Evolutionary conservation across 306 rosid species (phyloP).

Genomic region (Medicago arabica): DNA sequence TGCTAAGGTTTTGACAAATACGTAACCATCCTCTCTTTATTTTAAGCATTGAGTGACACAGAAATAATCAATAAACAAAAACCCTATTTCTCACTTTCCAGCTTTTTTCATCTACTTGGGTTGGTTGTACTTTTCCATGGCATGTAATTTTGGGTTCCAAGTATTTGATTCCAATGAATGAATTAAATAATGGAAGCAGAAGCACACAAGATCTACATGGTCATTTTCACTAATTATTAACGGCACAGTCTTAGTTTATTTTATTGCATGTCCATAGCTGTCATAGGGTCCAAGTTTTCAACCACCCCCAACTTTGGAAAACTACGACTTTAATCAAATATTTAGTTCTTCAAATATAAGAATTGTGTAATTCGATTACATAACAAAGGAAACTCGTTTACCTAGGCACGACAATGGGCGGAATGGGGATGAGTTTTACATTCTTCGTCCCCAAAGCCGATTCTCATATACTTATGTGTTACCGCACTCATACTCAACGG

Average conservation of each 20-base stretch:
- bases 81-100: constrained; percentile 35
- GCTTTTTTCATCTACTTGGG: constrained; percentile 43
- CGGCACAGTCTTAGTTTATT: constrained; percentile 31
- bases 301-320: constrained; percentile 25
- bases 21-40: constrained; percentile 45
- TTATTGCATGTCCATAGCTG: constrained; percentile 16
- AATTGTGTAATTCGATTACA: too few species aligned
- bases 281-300: constrained; percentile 43
- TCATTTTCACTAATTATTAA: constrained; percentile 62
- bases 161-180: constrained; percentile 37
- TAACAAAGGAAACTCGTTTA: too few species aligned
- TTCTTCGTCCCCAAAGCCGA: too few species aligned
- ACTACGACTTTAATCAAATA: background rate
- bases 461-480: too few species aligned
- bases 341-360: too few species aligned
- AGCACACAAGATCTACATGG: constrained; percentile 45
- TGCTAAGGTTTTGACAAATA: constrained; percentile 45
- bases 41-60: constrained; percentile 48
- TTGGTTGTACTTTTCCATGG: constrained; percentile 47
- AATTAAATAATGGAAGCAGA: constrained; percentile 33
- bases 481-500: too few species aligned
- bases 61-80: constrained; percentile 46
- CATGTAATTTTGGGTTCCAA: constrained; percentile 53
- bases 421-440: too few species aligned
- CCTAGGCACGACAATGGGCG: too few species aligned